Evolutionary conservation across 2,329 filamentous ascomycete species (phyloP).

Genomic region (Colletotrichum zoysiae): DNA sequence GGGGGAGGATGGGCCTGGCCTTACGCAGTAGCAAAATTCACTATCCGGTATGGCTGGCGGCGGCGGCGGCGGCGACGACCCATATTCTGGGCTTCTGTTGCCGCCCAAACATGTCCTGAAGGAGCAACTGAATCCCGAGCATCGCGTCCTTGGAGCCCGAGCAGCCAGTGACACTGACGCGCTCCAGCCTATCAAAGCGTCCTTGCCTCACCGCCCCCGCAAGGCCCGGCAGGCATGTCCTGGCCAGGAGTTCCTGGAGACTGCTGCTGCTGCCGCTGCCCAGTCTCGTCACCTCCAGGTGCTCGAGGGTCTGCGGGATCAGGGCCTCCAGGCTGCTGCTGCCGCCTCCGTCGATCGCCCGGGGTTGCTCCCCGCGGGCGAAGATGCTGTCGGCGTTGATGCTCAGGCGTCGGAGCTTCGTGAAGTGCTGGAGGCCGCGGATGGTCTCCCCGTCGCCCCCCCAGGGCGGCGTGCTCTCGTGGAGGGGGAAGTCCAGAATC

Average conservation of each 20-base stretch:
- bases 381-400: slow-evolving; percentile 9
- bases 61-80: not conserved
- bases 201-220: not conserved
- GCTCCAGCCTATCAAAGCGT: not conserved
- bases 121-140: no score
- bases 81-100: not conserved
- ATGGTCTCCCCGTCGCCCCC: not conserved
- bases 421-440: not conserved
- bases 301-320: not conserved
- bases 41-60: not conserved
- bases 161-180: not conserved
- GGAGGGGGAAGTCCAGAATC: not conserved
- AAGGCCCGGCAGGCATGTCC: not conserved
- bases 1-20: no score
- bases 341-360: not conserved
- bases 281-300: not conserved
- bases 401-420: not conserved
- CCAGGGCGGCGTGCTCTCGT: not conserved
- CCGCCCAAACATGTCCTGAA: not conserved
- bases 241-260: not conserved
- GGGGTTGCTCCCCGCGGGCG: no score
- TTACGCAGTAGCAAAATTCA: no score
- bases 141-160: not conserved
- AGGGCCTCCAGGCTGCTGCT: not conserved
- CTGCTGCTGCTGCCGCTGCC: not conserved